These are phyloP conservation scores for Eryngium alpinum DNA, from an alignment of 140 eudicot genomes.

Conservation along the genomic window DNA sequence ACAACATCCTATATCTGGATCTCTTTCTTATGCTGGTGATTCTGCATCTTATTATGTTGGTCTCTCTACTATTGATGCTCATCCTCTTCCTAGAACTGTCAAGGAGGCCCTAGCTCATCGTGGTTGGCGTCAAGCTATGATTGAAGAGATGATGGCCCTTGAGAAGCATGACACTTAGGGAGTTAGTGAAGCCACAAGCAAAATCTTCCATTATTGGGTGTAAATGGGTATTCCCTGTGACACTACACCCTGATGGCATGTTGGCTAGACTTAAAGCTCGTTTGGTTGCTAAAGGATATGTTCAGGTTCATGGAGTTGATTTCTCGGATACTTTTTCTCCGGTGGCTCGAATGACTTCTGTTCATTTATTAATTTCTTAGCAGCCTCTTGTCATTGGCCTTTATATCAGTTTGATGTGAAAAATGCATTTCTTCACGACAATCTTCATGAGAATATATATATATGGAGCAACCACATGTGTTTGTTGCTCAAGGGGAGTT, in stretches of 20 bases:
- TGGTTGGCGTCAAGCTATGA: neutral
- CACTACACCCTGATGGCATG: neutral
- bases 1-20: neutral
- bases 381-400: neutral
- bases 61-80: neutral
- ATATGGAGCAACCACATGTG: neutral
- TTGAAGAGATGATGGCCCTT: neutral
- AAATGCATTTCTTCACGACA: slow-evolving; percentile 3
- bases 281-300: neutral
- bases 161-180: neutral
- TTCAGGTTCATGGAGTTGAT: neutral
- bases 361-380: neutral
- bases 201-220: neutral
- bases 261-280: no score
- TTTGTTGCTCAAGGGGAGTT: slow-evolving; percentile 7
- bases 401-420: neutral
- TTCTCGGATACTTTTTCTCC: neutral
- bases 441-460: neutral
- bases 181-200: neutral
- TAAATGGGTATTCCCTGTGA: neutral
- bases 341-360: neutral
- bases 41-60: neutral
- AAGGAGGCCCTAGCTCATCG: neutral
- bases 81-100: neutral
- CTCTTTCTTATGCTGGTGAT: neutral